Evolutionary conservation across 1,284 basidiomycete genomes (phyloP).

Genomic region (Melampsora larici-populina): DNA sequence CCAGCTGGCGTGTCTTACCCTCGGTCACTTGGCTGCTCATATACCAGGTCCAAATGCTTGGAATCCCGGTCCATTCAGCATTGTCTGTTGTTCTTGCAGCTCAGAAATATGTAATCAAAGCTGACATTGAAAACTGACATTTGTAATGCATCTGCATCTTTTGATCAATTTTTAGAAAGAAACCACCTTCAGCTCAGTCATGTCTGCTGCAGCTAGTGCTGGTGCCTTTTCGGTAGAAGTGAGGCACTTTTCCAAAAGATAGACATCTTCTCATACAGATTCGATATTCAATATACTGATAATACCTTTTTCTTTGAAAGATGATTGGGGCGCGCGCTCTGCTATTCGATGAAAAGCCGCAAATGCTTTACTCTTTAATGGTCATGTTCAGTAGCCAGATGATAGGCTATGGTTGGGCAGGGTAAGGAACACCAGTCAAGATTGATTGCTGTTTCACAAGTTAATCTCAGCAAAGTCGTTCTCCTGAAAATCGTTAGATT

Average conservation of each 20-base stretch:
- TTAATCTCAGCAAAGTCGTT: too few species aligned
- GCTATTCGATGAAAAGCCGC: slow-evolving; percentile 29
- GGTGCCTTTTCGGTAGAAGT: slow-evolving; percentile 31
- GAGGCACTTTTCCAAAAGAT: not conserved
- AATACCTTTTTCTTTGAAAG: not conserved
- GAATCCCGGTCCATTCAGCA: slow-evolving; percentile 36
- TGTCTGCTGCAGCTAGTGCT: slow-evolving; percentile 23
- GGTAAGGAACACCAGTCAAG: not conserved
- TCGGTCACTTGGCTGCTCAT: slow-evolving; percentile 18
- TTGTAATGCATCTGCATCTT: not conserved
- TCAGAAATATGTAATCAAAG: not conserved
- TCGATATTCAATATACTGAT: not conserved
- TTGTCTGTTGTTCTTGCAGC: not conserved
- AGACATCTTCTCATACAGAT: not conserved
- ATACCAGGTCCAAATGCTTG: slow-evolving; percentile 32
- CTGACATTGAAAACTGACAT: too few species aligned
- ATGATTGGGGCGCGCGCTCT: slow-evolving; percentile 36
- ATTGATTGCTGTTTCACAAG: too few species aligned
- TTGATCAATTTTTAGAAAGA: slow-evolving; percentile 22
- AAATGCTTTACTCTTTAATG: slow-evolving; percentile 10
- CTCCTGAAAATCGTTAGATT: slow-evolving; percentile 19
- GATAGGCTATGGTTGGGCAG: slow-evolving; percentile 26
- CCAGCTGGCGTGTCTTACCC: slow-evolving; percentile 33
- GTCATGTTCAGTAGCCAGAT: slow-evolving; percentile 39
- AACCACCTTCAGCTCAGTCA: slow-evolving; percentile 38